Evolutionary conservation across 164 flowering plant genomes (phyloP), one percentile per base, ranked within the genome.

Genomic region (Taxillus chinensis): DNA sequence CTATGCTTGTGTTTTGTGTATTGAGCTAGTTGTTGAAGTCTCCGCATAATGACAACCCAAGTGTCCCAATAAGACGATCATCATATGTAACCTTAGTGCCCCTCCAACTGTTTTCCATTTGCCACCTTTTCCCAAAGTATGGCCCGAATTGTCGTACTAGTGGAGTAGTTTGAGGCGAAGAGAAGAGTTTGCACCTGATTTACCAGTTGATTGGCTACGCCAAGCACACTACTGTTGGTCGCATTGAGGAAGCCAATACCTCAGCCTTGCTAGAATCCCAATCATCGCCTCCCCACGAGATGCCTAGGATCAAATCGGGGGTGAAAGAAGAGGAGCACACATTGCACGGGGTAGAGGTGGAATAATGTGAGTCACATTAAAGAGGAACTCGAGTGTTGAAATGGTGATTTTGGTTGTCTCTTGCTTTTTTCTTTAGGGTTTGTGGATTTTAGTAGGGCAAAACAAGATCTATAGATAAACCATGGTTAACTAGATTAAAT

Each of bases 31-130:
- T 43, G 9, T 8, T 14, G 42, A 52, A 40, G 5, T 11, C 16
- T 5, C 57, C 12, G 37, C 37, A 8, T 5, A 10, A 61, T 69
- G 67, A 62, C 69, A 50, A 62, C 63, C 2, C 2, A 27, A 39
- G 74, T 77, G 79, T 67, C 64, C 49, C 82, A 69, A 70, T 80
- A 79, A 2, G 85, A 79, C n/a, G 80, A n/a, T 74, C 86, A 7
- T 77, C 83, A 2, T 73, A 80, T 43, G 69, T 67, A 17, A 73
- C 77, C 5, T 80, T 83, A 11, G 78, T 80, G 0, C 82, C 80
- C 37, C 78, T 80, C 8, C 80, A 82, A 37, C 70, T 74, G 39
- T 71, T 75, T 39, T 70, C 86, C 49, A 64, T 65, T 73, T 75
- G 82, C 74, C 83, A 15, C 73, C 70, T 45, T 71, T 79, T n/a